These are phyloP conservation scores for Petunia secreta DNA, from an alignment of 257 asterid species.

Conservation along the genomic window DNA sequence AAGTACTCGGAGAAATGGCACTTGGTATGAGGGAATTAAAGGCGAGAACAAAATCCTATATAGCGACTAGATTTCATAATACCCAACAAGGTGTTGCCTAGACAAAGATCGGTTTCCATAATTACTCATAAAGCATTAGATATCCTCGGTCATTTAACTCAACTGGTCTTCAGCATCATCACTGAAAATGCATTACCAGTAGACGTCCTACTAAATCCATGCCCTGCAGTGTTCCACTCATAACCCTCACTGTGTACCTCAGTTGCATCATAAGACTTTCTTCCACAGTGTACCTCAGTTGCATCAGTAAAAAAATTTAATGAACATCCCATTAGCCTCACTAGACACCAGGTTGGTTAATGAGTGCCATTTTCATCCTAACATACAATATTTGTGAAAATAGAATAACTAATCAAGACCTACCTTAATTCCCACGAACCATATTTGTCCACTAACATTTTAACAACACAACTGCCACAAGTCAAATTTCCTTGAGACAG, in stretches of 20 bases:
- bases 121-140: neutral
- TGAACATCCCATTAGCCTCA: neutral
- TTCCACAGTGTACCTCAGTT: neutral
- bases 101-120: neutral
- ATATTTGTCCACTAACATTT: neutral
- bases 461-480: neutral
- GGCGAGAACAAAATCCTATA: neutral
- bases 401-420: neutral
- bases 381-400: neutral
- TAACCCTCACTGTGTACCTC: no score
- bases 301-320: neutral
- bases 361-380: no score
- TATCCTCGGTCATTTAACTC: neutral
- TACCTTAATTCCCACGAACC: neutral
- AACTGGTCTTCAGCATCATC: neutral
- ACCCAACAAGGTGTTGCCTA: no score
- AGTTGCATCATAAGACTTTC: neutral
- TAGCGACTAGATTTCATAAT: neutral
- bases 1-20: neutral
- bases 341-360: neutral
- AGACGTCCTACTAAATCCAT: neutral
- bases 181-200: neutral
- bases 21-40: neutral
- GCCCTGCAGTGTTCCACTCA: neutral
- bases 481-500: neutral